Conservation (phyloP, 2,329 filamentous ascomycete genomes). For the Microascus cirrosus region DNA sequence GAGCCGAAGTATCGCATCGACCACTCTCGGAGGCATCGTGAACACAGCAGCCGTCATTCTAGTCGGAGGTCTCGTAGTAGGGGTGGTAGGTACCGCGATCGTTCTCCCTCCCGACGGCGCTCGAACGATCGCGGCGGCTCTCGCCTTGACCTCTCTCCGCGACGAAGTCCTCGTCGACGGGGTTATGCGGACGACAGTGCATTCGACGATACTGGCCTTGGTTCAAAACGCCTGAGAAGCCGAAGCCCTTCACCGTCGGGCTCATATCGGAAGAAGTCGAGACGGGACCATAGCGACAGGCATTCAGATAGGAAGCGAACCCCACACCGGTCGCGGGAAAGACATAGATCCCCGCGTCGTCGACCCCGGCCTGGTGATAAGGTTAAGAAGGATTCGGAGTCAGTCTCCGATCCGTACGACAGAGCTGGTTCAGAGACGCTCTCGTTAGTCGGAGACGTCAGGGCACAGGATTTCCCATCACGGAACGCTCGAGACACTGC, state of each 20-base stretch:
- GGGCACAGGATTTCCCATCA: not conserved
- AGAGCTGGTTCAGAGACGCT: not conserved
- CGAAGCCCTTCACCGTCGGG: slow-evolving; percentile 25
- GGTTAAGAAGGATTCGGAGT: not conserved
- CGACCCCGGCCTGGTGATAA: not conserved
- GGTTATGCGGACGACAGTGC: slow-evolving; percentile 20
- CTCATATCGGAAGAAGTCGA: slow-evolving; percentile 29
- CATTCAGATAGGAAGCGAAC: slow-evolving; percentile 19
- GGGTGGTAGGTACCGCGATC: not conserved
- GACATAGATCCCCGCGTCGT: slow-evolving; percentile 1
- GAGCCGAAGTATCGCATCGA: not conserved
- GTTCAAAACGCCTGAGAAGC: slow-evolving; percentile 29
- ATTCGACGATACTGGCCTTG: slow-evolving; percentile 19
- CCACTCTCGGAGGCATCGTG: not conserved
- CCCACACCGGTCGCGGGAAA: not conserved
- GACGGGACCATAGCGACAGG: slow-evolving; percentile 23
- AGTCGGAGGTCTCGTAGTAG: slow-evolving; percentile 1
- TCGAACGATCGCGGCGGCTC: not conserved
- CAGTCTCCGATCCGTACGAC: not conserved
- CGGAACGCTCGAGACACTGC: not conserved
- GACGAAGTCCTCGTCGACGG: slow-evolving; percentile 22
- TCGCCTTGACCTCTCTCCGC: slow-evolving; percentile 15
- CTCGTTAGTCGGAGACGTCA: not conserved
- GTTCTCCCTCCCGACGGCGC: not conserved
- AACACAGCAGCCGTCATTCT: not conserved